phyloP scores from a whole-genome alignment of 805 yeast species.

The Tanozyma kutaoensis region DNA sequence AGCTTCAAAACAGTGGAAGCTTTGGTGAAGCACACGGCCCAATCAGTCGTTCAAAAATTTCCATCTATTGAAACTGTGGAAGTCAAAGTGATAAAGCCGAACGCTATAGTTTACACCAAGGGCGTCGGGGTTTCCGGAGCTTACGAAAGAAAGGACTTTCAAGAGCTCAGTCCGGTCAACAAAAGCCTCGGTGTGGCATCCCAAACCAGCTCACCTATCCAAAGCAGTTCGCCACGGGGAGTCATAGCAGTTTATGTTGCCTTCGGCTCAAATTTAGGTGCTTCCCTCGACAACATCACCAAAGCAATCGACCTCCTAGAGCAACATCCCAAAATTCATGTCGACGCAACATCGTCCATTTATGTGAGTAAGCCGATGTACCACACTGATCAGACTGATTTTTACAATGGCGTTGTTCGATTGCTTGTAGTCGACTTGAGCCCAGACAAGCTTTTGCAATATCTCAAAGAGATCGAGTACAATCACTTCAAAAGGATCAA shows the following conservation, averaged over 20 bases:
- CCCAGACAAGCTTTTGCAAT: slow-evolving; percentile 52
- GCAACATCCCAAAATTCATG: slow-evolving; percentile 21
- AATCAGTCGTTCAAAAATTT: slow-evolving; percentile 30
- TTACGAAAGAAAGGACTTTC: slow-evolving; percentile 31
- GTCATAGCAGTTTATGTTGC: slow-evolving; percentile 62
- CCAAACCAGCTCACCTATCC: too few species aligned
- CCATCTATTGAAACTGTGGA: slow-evolving; percentile 20
- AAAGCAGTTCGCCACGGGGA: too few species aligned
- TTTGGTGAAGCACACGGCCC: slow-evolving; percentile 60
- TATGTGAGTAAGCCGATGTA: slow-evolving; percentile 94
- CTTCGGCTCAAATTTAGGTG: slow-evolving; percentile 82
- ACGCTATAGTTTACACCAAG: slow-evolving; percentile 74
- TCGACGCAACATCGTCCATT: slow-evolving; percentile 58
- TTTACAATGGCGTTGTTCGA: slow-evolving; percentile 72
- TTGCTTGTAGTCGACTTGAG: slow-evolving; percentile 38
- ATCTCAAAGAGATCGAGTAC: slow-evolving; percentile 70
- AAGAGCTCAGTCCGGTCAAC: too few species aligned
- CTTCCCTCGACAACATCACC: slow-evolving; percentile 48
- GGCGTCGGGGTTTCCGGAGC: slow-evolving; percentile 80
- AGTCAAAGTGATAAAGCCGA: slow-evolving; percentile 71
- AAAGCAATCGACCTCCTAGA: slow-evolving; percentile 38
- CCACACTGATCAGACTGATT: slow-evolving; percentile 62
- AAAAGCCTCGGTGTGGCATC: too few species aligned
- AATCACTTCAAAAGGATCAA: slow-evolving; percentile 58
- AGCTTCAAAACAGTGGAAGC: slow-evolving; percentile 92